Evolutionary conservation across 2,329 filamentous ascomycete species (phyloP).

Genomic region (Eutypa lata): DNA sequence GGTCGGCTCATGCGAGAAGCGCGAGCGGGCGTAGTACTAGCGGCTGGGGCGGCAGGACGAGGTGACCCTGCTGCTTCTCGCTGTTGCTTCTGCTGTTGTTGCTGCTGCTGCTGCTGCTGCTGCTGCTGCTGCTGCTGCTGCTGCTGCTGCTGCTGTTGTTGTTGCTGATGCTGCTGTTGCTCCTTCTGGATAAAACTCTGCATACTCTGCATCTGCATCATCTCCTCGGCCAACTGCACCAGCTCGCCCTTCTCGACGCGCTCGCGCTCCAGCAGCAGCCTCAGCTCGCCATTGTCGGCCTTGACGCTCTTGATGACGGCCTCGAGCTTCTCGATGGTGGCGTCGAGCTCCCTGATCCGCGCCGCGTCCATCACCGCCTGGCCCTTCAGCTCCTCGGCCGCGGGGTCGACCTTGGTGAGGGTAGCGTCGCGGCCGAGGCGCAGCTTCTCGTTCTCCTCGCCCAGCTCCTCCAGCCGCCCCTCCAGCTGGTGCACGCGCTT

Average conservation of each 20-base stretch:
- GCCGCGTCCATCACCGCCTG: constrained; percentile 64
- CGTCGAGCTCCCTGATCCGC: constrained; percentile 66
- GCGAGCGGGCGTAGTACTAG: neutral
- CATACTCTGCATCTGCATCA: constrained; percentile 62
- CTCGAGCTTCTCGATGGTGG: constrained; percentile 71
- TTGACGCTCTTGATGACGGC: constrained; percentile 69
- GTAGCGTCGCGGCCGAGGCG: constrained; percentile 63
- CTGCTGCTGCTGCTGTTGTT: constrained; percentile 8
- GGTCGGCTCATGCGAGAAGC: neutral
- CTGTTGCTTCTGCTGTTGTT: constrained; percentile 2
- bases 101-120: constrained; percentile 14
- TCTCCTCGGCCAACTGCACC: constrained; percentile 77
- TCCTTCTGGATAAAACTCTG: constrained; percentile 41
- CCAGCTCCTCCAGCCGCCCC: constrained; percentile 63
- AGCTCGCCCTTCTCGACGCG: constrained; percentile 81
- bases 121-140: constrained; percentile 15
- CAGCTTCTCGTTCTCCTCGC: constrained; percentile 72
- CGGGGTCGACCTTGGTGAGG: constrained; percentile 55
- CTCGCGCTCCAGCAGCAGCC: constrained; percentile 67
- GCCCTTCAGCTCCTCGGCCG: constrained; percentile 47
- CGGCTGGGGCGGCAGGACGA: too few relatives aligned
- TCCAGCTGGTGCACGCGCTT: constrained; percentile 83
- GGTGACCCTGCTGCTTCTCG: too few relatives aligned
- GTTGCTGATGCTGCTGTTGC: constrained; percentile 10
- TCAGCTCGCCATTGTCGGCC: constrained; percentile 64